Base-by-base conservation (phyloP, 2,329 filamentous ascomycete genomes). In the Nemania sp. region DNA sequence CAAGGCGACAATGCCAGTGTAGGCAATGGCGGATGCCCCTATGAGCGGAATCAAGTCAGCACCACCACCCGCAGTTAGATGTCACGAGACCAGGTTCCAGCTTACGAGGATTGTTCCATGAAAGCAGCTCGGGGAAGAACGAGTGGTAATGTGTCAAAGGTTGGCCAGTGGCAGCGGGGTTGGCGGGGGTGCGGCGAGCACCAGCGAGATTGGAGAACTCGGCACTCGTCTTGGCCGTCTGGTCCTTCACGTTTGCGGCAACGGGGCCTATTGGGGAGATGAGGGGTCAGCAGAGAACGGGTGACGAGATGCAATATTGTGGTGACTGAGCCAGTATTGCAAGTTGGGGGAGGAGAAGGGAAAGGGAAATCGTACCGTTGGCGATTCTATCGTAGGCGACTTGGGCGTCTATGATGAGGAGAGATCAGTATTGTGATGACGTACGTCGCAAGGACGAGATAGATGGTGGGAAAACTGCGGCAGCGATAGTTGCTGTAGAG, bases 71-170 rank as follows among this genome's bases (percentile, higher is more conserved):
- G 7, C 12, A 37, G 40, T 52, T 32, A 5, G 13, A 34, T 43
- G 48, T 54, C 20, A 51, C 47, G 43, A 48, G 35, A 56, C 39
- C 63, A 48, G 57, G 48, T 4, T 25, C 20, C 56, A 25, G 80
- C 83, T 72, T 80, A 87, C 86, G 83, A 72, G 86, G 86, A 73
- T 88, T 87, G 72, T 87, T 81, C 86, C 87, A 90, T 67, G 87
- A 89, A 63, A 90, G 79, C 59, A 90, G 80, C 74, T 88, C 85
- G 52, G 82, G 83, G 76, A 90, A 90, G 77, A 89, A 85, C 15
- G 86, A 89, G 78, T 90, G 87, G 74, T 89, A 90, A 75, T 88
- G 85, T 60, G 86, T 89, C 71, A 89, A 75, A 52, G 83, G 82
- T 74, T 88, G 85, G 69, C 84, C 85, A 48, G 83, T 87, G 63